Conservation (phyloP, 177 flowering plant genomes). For the Vitis hybrid region DNA sequence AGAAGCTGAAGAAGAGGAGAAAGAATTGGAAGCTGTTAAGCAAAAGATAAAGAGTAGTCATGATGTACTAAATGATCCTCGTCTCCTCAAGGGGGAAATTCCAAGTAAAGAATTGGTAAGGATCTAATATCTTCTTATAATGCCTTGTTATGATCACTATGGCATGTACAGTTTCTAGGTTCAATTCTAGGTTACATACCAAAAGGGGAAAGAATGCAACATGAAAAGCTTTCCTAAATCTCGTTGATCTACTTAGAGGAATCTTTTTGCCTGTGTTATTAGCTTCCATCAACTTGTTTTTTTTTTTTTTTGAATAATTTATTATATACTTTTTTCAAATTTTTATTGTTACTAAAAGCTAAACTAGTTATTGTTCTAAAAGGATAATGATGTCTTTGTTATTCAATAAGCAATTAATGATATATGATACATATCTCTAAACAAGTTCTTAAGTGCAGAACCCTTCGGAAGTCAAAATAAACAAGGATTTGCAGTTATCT, state of each 20-base stretch:
- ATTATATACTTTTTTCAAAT: no score
- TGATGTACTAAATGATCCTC: conserved; percentile 95
- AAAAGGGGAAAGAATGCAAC: no score
- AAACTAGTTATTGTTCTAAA: no score
- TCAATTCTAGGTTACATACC: neutral
- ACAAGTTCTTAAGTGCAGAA: conserved; percentile 39
- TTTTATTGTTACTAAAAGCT: no score
- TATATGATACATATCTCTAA: neutral
- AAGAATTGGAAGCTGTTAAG: conserved; percentile 67
- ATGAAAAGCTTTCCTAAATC: no score
- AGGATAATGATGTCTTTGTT: neutral
- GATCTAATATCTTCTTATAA: neutral
- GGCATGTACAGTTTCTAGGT: neutral
- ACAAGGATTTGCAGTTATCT: conserved; percentile 61
- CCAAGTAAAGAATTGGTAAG: conserved; percentile 48
- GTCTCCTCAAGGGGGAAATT: conserved; percentile 67
- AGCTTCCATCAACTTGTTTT: no score
- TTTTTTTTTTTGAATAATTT: no score
- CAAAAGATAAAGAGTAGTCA: conserved; percentile 90
- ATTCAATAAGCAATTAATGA: neutral
- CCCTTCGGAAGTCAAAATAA: conserved; percentile 37
- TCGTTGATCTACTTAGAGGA: no score
- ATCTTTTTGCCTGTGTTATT: no score
- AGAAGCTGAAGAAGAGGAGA: conserved; percentile 98
- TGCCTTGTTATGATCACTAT: no score